Conservation (phyloP, 345 rosid species). For the Euphorbia lathyris region DNA sequence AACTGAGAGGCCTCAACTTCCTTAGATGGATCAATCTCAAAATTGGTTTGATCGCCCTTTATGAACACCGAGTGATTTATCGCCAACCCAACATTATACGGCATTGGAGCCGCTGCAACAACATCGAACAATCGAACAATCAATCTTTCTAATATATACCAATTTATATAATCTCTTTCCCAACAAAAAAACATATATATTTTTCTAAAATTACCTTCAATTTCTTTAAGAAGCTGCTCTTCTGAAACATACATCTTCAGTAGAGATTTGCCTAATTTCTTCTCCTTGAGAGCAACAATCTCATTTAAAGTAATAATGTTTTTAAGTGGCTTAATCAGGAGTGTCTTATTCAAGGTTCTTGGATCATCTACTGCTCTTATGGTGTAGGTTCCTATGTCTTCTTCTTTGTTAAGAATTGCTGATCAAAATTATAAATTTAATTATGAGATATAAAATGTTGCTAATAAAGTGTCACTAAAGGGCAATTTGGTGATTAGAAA, state of each 20-base stretch:
- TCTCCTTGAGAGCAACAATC: conserved; percentile 34
- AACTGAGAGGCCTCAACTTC: conserved; percentile 25
- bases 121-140: not conserved
- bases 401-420: conserved; percentile 22
- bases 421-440: not conserved
- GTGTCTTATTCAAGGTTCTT: conserved; percentile 34
- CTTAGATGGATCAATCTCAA: conserved; percentile 27
- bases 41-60: conserved; percentile 24
- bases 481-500: too few species aligned
- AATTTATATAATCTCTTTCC: too few species aligned
- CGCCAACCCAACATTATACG: conserved; percentile 15
- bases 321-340: conserved; percentile 24
- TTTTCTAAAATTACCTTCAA: conserved; percentile 36
- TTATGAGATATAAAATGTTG: too few species aligned
- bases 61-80: conserved; percentile 17
- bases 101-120: conserved; percentile 21
- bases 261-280: conserved; percentile 32
- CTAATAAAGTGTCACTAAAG: too few species aligned
- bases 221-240: conserved; percentile 29
- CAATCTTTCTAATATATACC: too few species aligned
- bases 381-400: conserved; percentile 28
- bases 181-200: too few species aligned
- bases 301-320: conserved; percentile 30
- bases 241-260: conserved; percentile 26
- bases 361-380: conserved; percentile 36